phyloP scores from a whole-genome alignment of 2,329 filamentous ascomycete genomes.

The Fusarium zealandicum region DNA sequence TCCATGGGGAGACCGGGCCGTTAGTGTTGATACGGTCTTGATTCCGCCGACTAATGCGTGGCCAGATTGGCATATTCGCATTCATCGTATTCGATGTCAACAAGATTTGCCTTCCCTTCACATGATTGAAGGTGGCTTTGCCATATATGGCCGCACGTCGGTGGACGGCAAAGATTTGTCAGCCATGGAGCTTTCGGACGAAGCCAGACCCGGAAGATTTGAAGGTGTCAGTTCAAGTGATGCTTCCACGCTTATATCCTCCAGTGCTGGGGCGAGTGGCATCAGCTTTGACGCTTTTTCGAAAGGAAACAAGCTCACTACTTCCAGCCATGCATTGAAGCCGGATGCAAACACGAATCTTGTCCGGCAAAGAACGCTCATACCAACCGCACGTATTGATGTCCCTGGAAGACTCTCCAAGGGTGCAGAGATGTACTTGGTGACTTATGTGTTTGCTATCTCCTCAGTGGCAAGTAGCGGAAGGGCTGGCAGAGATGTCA shows the following conservation, averaged over 20 bases:
- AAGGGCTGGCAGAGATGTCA: accelerated
- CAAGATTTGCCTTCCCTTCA: conserved; percentile 1
- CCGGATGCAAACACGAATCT: conserved; percentile 34
- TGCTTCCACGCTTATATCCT: conserved; percentile 7
- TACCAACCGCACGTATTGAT: conserved; percentile 8
- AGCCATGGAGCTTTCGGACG: accelerated
- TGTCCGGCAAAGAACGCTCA: conserved; percentile 22
- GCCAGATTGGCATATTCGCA: conserved; percentile 46
- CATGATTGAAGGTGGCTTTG: conserved; percentile 31
- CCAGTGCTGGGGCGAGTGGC: conserved; percentile 18
- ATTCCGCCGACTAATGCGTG: conserved; percentile 42
- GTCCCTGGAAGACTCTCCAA: background rate
- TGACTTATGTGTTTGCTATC: conserved; percentile 17
- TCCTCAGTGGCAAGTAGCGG: background rate
- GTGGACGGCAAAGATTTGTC: conserved; percentile 18
- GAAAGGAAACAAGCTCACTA: accelerated
- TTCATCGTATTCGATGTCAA: conserved; percentile 31
- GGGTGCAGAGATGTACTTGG: background rate
- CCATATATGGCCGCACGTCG: conserved; percentile 13
- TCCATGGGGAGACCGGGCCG: conserved; percentile 40
- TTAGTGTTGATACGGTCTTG: conserved; percentile 40
- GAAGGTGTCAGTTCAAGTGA: conserved; percentile 5
- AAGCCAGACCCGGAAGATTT: background rate
- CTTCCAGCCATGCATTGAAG: conserved; percentile 17
- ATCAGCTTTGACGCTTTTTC: background rate